Conservation (phyloP, 257 asterid genomes). For the Solanum chmielewskii region DNA sequence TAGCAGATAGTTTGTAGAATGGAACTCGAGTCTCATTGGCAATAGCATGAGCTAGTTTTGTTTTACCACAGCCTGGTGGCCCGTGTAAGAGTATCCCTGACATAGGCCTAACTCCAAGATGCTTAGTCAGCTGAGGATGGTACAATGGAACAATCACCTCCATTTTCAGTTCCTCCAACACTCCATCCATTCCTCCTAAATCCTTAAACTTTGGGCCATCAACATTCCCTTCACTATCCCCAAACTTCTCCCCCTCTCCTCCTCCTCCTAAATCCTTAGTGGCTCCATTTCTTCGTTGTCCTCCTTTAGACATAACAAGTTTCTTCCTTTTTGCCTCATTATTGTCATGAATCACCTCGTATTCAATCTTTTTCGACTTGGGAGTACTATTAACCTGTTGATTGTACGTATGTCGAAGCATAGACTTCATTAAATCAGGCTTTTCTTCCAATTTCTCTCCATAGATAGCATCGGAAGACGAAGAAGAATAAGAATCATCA, state of each 20-base stretch:
- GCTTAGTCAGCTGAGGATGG: slow-evolving; percentile 44
- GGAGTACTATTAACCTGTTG: slow-evolving; percentile 12
- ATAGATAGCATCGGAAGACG: slow-evolving; percentile 45
- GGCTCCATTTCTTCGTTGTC: neutral
- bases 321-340: slow-evolving; percentile 16
- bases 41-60: slow-evolving; percentile 86
- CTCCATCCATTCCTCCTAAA: slow-evolving; percentile 68
- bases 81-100: slow-evolving; percentile 79
- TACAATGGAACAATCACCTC: slow-evolving; percentile 65
- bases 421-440: slow-evolving; percentile 57
- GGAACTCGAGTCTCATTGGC: slow-evolving; percentile 86
- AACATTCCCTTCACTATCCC: neutral
- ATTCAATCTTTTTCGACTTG: slow-evolving; percentile 7
- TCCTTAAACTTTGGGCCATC: slow-evolving; percentile 62
- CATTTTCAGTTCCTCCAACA: slow-evolving; percentile 61
- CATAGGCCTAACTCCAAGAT: slow-evolving; percentile 63
- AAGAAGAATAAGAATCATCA: slow-evolving; percentile 10
- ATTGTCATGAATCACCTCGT: slow-evolving; percentile 25
- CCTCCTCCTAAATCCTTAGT: neutral
- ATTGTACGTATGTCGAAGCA: slow-evolving; percentile 40
- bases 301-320: slow-evolving; percentile 24
- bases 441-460: slow-evolving; percentile 50
- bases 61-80: slow-evolving; percentile 98
- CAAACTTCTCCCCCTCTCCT: slow-evolving; percentile 2
- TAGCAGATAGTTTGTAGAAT: slow-evolving; percentile 74